A percentile compares a stretch with the other conserved stretches of the same genome.
Evolutionary conservation across 108 stramenopile genomes (phyloP).

Genomic region (Skeletonema grethae): DNA sequence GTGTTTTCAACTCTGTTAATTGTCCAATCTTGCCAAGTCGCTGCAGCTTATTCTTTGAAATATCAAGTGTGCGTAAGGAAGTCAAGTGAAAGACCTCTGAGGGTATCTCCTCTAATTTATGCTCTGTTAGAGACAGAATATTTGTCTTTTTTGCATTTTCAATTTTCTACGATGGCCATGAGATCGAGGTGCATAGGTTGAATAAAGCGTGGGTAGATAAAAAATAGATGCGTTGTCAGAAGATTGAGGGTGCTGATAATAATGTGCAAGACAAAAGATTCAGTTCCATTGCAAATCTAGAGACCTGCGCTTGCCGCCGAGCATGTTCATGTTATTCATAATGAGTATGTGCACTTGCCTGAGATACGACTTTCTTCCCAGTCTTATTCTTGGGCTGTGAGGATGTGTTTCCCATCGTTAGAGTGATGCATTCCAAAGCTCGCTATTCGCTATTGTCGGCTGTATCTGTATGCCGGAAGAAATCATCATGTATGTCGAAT

Average conservation of each 20-base stretch:
- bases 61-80: conserved; percentile 71
- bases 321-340: too few species aligned
- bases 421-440: too few species aligned
- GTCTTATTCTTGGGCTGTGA: conserved; percentile 73
- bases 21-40: conserved; percentile 50
- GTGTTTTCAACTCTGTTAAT: conserved; percentile 69
- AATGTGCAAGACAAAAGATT: too few species aligned
- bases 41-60: conserved; percentile 73
- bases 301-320: too few species aligned
- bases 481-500: too few species aligned
- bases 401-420: conserved; percentile 64
- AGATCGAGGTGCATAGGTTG: background rate
- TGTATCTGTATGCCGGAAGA: too few species aligned
- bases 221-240: background rate
- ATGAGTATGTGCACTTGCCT: conserved; percentile 56
- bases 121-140: conserved; percentile 81
- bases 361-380: conserved; percentile 66
- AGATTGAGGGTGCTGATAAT: background rate
- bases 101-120: conserved; percentile 70
- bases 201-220: conserved; percentile 19
- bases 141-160: conserved; percentile 71
- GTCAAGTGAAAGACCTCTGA: conserved; percentile 67
- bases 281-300: too few species aligned
- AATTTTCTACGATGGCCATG: conserved; percentile 42
- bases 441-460: too few species aligned